Base-by-base conservation (phyloP, 2,329 filamentous ascomycete genomes). In the Phoma herbarum region DNA sequence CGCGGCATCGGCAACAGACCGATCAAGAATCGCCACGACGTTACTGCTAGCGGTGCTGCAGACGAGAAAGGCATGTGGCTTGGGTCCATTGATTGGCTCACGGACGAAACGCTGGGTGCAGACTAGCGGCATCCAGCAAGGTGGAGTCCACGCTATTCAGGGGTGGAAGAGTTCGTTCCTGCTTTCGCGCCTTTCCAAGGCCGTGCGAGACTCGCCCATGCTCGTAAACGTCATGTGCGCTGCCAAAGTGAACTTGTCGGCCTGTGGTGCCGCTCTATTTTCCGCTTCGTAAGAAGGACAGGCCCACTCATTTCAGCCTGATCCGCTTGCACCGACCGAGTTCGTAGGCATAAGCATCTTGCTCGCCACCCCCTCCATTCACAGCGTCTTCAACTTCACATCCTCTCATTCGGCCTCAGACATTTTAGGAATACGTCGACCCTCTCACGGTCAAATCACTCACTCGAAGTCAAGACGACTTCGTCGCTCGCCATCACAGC, bases 191-290 rank as follows among this genome's bases (percentile, higher is more conserved):
- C 51, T 60, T 64, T 61, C 61, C 65, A 68, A 66, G 65, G 62
- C 65, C 58, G 62, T 66, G 66, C 62, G 70, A 72, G 66, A 64
- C 66, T 63, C 65, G 61, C 65, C 69, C 66, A 62, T 60, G 62
- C 54, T 68, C 56, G 65, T 66, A 61, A 71, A 74, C 73, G 73
- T 76, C 73, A 76, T 75, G 73, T 74, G 73, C 67, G 61, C 57
- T 55, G 53, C 52, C 63, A 65, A 59, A 61, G 51, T 57, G 41
- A 53, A 43, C 56, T 58, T 48, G 50, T 62, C 61, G 58, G 61
- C 65, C 60, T 63, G 48, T 50, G 14, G 22, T 57, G 59, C 65
- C 64, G 61, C 66, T 62, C 66, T 68, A 69, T 69, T 69, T 73
- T 63, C 64, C 66, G 64, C 53, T 63, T 64, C 65, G 63, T 51